Evolutionary conservation across 768 basidiomycete genomes (phyloP).

Genomic region (Boletus reticulatus): DNA sequence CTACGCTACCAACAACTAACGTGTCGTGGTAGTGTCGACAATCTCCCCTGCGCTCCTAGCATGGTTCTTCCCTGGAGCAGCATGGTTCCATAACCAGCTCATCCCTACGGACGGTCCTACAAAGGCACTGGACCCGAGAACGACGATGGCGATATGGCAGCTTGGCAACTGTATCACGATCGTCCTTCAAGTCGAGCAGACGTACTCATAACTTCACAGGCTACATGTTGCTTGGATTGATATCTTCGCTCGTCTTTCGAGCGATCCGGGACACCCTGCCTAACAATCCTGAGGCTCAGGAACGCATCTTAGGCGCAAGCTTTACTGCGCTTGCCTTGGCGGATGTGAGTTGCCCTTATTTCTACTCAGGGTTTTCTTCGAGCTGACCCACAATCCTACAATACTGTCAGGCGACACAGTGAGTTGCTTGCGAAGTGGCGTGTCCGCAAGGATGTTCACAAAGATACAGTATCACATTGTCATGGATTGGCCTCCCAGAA

Average conservation of each 20-base stretch:
- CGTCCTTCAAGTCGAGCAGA: neutral
- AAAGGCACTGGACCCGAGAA: constrained; percentile 43
- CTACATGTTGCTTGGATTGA: constrained; percentile 60
- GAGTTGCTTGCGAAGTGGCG: constrained; percentile 22
- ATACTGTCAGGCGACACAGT: constrained; percentile 57
- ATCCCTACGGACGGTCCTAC: constrained; percentile 43
- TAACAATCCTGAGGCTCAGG: constrained; percentile 57
- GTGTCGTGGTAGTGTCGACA: constrained; percentile 42
- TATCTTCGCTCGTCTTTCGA: constrained; percentile 66
- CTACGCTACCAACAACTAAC: constrained; percentile 13
- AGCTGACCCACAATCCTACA: neutral
- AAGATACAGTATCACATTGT: constrained; percentile 50
- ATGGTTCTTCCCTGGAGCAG: constrained; percentile 57
- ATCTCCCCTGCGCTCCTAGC: constrained; percentile 45
- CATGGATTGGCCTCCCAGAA: constrained; percentile 56
- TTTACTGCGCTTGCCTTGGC: constrained; percentile 64
- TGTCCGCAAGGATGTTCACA: neutral
- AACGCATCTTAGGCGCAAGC: constrained; percentile 63
- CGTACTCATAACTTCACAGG: constrained; percentile 34
- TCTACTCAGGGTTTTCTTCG: neutral
- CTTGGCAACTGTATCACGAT: constrained; percentile 56
- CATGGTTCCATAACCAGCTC: constrained; percentile 67
- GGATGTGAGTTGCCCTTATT: constrained; percentile 49
- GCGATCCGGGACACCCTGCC: constrained; percentile 60
- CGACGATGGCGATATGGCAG: constrained; percentile 65